Base-by-base conservation (phyloP, 306 rosid genomes). In the Cicer pinnatifidum region DNA sequence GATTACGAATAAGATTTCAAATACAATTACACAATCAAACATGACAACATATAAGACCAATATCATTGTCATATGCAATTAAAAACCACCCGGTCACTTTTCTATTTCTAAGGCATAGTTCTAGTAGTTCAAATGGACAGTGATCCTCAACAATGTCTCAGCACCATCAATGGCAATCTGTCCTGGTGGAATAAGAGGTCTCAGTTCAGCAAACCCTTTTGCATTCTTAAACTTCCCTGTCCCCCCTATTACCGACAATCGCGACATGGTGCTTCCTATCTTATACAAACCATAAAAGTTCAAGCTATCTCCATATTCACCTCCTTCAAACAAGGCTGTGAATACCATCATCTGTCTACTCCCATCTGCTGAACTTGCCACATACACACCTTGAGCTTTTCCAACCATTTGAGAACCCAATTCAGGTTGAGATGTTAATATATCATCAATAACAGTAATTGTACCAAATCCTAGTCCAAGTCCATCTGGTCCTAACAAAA, bases 311-410 rank as follows among this genome's bases (percentile, higher is more conserved):
- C 93, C 98, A 57, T 91, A 93, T 19, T 93, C 97, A 39, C 98
- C 98, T 78, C 96, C 97, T 85, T 93, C 97, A 75, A 93, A 80
- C 83, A 91, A 37, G 5, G 91, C 92, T 41, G 98, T 93, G 43
- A 91, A 91, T 3, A 84, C 83, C 96, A 93, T 90, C 98, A 93
- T 93, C 85, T 91, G 93, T 15, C 87, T 53, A 13, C 77, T 64
- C 72, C 96, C 94, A 79, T 91, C 90, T 19, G 88, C 97, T 2
- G 97, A 91, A 69, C 94, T 89, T 11, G 97, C 98, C 77, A 91
- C 90, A 72, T 93, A 93, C 11, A 91, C 94, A 6, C 94, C 97
- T 41, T 87, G 94, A 23, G 92, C 96, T 76, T 82, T 84, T 51
- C 94, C 94, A 28, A 91, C 63, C 1, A 79, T 75, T 10, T 86